Percentiles rank a stretch among this genome's conserved stretches.
Conservation (phyloP, 2,329 filamentous ascomycete genomes). For the Ambrosiella xylebori region DNA sequence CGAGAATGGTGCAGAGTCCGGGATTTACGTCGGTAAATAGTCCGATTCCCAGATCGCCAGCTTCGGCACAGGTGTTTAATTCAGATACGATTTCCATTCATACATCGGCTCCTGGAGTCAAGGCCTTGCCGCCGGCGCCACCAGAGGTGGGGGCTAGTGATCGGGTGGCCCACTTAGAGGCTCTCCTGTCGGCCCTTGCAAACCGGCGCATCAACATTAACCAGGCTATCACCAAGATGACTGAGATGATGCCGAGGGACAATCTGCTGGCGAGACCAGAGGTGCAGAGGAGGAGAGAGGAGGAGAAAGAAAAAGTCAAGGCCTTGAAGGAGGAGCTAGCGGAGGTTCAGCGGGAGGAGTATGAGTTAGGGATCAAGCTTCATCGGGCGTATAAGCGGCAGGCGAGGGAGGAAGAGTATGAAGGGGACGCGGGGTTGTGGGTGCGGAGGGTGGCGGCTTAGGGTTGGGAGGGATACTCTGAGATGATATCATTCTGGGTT, state of each 20-base stretch:
- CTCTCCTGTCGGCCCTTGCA: slow-evolving; percentile 44
- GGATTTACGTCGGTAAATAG: slow-evolving; percentile 2
- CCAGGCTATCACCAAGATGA: slow-evolving; percentile 58
- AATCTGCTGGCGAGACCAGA: slow-evolving; percentile 49
- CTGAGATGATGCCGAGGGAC: slow-evolving; percentile 57
- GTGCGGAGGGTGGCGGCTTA: slow-evolving; percentile 43
- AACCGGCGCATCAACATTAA: slow-evolving; percentile 56
- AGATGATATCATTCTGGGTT: too few relatives aligned
- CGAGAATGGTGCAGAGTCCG: background rate
- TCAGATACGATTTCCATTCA: slow-evolving; percentile 13
- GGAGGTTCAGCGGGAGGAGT: slow-evolving; percentile 58
- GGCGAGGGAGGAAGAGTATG: slow-evolving; percentile 47
- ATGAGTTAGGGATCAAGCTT: slow-evolving; percentile 60
- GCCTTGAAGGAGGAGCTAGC: slow-evolving; percentile 48
- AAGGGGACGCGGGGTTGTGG: slow-evolving; percentile 52
- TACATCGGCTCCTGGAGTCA: slow-evolving; percentile 22
- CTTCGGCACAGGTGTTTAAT: slow-evolving; percentile 8
- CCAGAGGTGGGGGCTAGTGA: slow-evolving; percentile 41
- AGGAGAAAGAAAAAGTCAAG: slow-evolving; percentile 48
- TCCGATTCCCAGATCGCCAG: slow-evolving; percentile 4
- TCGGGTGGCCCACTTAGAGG: slow-evolving; percentile 49
- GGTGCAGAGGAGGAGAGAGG: slow-evolving; percentile 37
- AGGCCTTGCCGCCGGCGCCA: slow-evolving; percentile 44
- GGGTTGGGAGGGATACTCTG: background rate
- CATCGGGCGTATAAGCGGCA: slow-evolving; percentile 58